phyloP scores from a whole-genome alignment of 257 asterid species.

The Verbascum thapsus region DNA sequence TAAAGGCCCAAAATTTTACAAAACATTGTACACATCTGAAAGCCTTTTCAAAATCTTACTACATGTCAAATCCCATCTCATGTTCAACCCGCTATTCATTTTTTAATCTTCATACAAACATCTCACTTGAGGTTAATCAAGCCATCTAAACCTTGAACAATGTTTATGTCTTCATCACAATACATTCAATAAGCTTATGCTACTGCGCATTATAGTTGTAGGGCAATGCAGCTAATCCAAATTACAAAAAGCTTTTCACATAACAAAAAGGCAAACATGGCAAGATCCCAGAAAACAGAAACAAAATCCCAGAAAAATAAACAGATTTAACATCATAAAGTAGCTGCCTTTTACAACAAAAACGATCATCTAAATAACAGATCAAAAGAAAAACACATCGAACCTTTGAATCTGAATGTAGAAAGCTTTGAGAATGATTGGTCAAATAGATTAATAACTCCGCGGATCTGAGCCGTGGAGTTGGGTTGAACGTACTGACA shows the following conservation, averaged over 20 bases:
- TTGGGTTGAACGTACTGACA: not conserved
- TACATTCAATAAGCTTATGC: not conserved
- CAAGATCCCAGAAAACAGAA: not conserved
- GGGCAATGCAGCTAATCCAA: not conserved
- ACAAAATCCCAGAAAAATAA: not conserved
- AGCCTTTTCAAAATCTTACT: not conserved
- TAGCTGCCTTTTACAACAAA: not conserved
- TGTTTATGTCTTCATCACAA: not conserved
- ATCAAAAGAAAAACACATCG: conserved; percentile 12
- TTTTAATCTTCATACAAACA: not conserved
- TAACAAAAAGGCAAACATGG: not conserved
- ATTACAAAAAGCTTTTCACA: not conserved
- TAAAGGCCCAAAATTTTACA: not conserved
- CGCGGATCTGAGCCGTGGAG: conserved; percentile 45
- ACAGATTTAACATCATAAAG: not conserved
- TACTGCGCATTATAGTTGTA: not conserved
- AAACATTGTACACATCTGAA: not conserved
- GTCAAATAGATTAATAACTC: conserved; percentile 27
- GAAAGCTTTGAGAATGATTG: conserved; percentile 19
- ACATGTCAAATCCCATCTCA: not conserved
- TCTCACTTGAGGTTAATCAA: not conserved
- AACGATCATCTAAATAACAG: not conserved
- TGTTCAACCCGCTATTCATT: not conserved
- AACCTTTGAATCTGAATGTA: conserved; percentile 35
- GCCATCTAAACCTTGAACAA: not conserved